Percentiles rank a stretch among this genome's conserved stretches.
Evolutionary conservation across 176 grass and related monocot species (phyloP).

Genomic region (sorghum (Sorghum bicolor)): DNA sequence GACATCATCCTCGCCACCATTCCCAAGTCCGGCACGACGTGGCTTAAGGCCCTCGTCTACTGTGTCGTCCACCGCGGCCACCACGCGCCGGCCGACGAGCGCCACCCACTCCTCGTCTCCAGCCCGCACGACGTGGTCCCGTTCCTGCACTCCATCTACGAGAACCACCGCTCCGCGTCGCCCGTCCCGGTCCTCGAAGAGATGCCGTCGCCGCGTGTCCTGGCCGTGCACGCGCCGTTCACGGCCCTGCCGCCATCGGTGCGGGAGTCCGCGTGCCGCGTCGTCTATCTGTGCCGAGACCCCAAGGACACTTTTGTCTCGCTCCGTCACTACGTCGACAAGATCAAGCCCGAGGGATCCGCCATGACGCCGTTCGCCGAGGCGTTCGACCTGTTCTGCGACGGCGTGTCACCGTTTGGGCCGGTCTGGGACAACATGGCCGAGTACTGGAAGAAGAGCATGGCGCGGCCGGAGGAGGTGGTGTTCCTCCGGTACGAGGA

Average conservation of each 20-base stretch:
- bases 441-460: conserved; percentile 48
- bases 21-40: conserved; percentile 54
- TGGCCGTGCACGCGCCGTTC: conserved; percentile 40
- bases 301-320: conserved; percentile 65
- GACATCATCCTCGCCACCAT: conserved; percentile 55
- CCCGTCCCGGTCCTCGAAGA: background rate
- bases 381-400: conserved; percentile 24
- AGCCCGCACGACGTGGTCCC: conserved; percentile 40
- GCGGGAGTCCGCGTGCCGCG: conserved; percentile 20
- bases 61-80: conserved; percentile 13
- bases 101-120: conserved; percentile 44
- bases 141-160: conserved; percentile 34
- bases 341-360: background rate
- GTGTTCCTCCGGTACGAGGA: conserved; percentile 54
- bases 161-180: background rate
- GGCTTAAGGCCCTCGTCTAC: conserved; percentile 61
- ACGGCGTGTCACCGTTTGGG: conserved; percentile 34
- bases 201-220: conserved; percentile 37
- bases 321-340: conserved; percentile 17
- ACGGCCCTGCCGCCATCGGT: conserved; percentile 31
- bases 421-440: conserved; percentile 41
- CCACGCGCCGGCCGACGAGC: background rate
- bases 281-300: conserved; percentile 50
- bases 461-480: conserved; percentile 23
- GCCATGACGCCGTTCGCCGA: background rate